Base-by-base conservation (phyloP, 768 basidiomycete genomes). In the Xanthoconium stramineum region DNA sequence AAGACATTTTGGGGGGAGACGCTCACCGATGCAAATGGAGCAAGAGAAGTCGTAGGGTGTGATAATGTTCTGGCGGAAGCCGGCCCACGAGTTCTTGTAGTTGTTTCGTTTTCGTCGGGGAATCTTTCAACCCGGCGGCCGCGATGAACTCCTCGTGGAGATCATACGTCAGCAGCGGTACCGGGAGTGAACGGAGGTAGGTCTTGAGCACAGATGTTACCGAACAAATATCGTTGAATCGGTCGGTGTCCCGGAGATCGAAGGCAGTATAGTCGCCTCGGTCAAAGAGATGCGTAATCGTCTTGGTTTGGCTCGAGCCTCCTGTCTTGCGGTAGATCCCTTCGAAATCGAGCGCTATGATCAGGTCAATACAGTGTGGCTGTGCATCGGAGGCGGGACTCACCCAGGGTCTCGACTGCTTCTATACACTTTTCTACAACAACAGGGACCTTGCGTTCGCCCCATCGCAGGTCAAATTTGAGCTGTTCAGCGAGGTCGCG, bases 301-400 rank as follows among this genome's bases (percentile, higher is more conserved):
- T 80, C 75, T 96, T 96, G 36, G 92, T 89, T 65, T 95, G 95
- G 3, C 89, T 82, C 30, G 90, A 86, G 3, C 97, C 97, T 32
- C 97, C 97, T 0, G 88, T 93, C 76, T 99, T 99, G 60, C 97
- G 92, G 72, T 99, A 99, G 60, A 99, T 93, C 12, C 97, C 97
- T 71, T 99, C 97, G 66, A 94, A 94, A 56, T 97, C 93, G 75
- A 98, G 80, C 6, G 91, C 95, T 91, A 50, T 32, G 32, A 30
- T 48, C n/a, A 29, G 13, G 55, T 60, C 32, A 64, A 15, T 32
- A 46, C 51, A 20, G 36, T 6, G 42, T 24, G 15, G 17, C 14
- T 3, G 42, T 28, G 24, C 20, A 11, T 36, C 2, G 14, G 47
- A 8, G 36, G 5, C 35, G 14, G 29, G 37, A 73, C 88, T 53